Evolutionary conservation across 345 rosid species (phyloP).

Genomic region (Pugionium dolabratum): DNA sequence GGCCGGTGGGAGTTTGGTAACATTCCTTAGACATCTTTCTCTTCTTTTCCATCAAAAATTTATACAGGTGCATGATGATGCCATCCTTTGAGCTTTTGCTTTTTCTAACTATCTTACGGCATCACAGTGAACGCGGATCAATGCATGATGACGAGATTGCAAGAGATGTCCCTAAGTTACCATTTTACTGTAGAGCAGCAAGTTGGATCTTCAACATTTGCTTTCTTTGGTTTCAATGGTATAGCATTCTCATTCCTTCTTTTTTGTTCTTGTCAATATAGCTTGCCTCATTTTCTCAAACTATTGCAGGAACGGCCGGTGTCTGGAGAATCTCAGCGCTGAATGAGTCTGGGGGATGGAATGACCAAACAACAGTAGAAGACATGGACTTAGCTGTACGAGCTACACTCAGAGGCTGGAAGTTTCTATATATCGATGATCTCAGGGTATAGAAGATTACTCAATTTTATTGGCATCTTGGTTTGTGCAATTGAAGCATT

Average conservation of each 20-base stretch:
- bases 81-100: slow-evolving; percentile 9
- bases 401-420: slow-evolving; percentile 62
- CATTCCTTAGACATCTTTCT: slow-evolving; percentile 7
- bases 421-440: slow-evolving; percentile 50
- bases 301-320: slow-evolving; percentile 50
- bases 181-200: slow-evolving; percentile 58
- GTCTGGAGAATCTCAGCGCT: slow-evolving; percentile 57
- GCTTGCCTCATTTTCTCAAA: slow-evolving; percentile 20
- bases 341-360: slow-evolving; percentile 62
- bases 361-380: slow-evolving; percentile 59
- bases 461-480: slow-evolving; percentile 3
- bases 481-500: neutral
- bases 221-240: slow-evolving; percentile 64
- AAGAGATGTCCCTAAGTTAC: slow-evolving; percentile 63
- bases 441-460: slow-evolving; percentile 38
- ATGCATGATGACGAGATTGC: slow-evolving; percentile 57
- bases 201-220: slow-evolving; percentile 57
- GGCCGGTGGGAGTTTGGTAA: slow-evolving; percentile 47
- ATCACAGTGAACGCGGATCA: slow-evolving; percentile 52
- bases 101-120: slow-evolving; percentile 13
- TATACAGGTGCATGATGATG: neutral
- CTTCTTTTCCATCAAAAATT: neutral
- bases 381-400: slow-evolving; percentile 67
- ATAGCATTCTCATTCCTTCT: too few species aligned
- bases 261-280: too few species aligned